Evolutionary conservation across 2,329 filamentous ascomycete species (phyloP).

Genomic region (Peltaster fructicola): DNA sequence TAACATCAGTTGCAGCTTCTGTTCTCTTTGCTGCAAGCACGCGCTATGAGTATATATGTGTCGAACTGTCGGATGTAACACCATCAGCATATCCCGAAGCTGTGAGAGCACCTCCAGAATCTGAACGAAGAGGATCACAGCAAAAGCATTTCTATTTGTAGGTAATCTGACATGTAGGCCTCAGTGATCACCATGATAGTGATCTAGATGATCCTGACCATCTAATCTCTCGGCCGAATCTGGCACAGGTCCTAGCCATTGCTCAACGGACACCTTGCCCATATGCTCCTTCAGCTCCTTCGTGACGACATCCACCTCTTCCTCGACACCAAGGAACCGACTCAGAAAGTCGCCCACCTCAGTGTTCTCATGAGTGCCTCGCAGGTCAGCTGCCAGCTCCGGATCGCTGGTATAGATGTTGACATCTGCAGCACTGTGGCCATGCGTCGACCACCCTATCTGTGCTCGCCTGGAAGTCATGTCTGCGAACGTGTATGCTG

Average conservation of each 20-base stretch:
- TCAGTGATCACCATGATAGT: conserved; percentile 16
- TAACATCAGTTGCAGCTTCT: too few species aligned
- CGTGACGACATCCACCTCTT: conserved; percentile 65
- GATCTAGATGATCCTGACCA: conserved; percentile 28
- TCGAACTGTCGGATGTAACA: too few species aligned
- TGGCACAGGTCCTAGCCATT: conserved; percentile 27
- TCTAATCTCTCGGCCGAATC: conserved; percentile 25
- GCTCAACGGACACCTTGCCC: conserved; percentile 15
- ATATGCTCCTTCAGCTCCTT: conserved; percentile 49
- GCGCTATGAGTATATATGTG: too few species aligned
- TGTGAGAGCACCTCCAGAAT: too few species aligned
- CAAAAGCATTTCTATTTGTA: too few species aligned
- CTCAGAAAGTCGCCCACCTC: conserved; percentile 72
- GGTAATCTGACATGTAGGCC: too few species aligned
- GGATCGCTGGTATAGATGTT: conserved; percentile 81
- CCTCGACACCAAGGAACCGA: conserved; percentile 62
- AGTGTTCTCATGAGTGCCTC: conserved; percentile 88
- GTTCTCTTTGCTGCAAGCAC: too few species aligned
- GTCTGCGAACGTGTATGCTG: conserved; percentile 52
- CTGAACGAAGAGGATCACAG: too few species aligned
- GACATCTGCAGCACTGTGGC: conserved; percentile 76
- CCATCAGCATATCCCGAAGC: too few species aligned
- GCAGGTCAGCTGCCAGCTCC: conserved; percentile 41
- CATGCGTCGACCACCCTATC: conserved; percentile 86
- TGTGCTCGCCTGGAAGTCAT: conserved; percentile 80